Evolutionary conservation across 2,329 filamentous ascomycete species (phyloP), one percentile per base, ranked within the genome.

Genomic region (Trichothecium sympodiale): DNA sequence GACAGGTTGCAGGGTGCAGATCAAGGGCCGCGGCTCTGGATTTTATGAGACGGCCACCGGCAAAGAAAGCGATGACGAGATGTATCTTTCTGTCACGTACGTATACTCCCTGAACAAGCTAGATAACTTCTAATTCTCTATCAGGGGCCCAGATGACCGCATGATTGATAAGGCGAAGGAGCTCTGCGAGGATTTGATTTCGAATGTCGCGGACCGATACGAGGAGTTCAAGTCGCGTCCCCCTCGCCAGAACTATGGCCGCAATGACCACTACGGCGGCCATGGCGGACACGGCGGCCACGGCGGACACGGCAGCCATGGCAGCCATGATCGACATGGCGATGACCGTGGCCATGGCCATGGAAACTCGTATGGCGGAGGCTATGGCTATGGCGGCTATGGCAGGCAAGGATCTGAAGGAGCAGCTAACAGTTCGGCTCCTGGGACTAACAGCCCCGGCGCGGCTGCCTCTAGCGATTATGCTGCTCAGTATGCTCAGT

Each of bases 1-100:
- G 60, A 96, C 91, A 12, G 75, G 84, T 42, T 96, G 91, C 57
- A 84, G 89, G 48, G 91, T 98, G 17, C 91, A 98, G 58, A 98
- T 98, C 64, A 98, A 98, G 57, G 91, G 91, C 14, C 85, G 84
- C 43, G 88, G 88, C 28, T 96, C 88, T 36, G 91, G 91, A 12
- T 98, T 94, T 55, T 79, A 94, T 52, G 91, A 98, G 56, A 77
- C 81, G 32, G 77, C 81, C 23, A 93, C 87, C n/a, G 83, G 84
- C 44, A 74, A 69, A 29, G 91, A 98, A 60, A 94, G 86, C 45
- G 89, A 98, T 33, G 89, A 96, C 55, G 77, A 86, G 3, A 96
- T 98, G 87, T 96, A 87, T 53, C 71, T 98, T 31, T 88, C 96
- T 57, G 88, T 96, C 45, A 84, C 91, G 83, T 93, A 71, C 56